These are phyloP conservation scores for Allantophomopsis lycopodina DNA, from an alignment of 2,329 filamentous ascomycete species.

Conservation along the genomic window DNA sequence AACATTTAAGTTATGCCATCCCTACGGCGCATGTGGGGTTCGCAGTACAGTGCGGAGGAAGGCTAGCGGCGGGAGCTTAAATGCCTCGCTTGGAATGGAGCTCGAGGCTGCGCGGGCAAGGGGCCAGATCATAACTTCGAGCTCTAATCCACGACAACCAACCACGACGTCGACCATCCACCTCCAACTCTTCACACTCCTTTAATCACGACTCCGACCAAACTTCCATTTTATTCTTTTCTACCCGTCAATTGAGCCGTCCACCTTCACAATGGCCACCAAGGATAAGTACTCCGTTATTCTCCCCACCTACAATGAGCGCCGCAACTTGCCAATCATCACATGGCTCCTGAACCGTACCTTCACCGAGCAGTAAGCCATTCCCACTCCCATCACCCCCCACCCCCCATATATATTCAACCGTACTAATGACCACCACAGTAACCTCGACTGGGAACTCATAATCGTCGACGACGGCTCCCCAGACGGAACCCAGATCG, in stretches of 20 bases:
- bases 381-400: not conserved
- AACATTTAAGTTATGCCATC: too few relatives aligned
- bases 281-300: slow-evolving; percentile 91
- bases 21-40: too few relatives aligned
- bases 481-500: slow-evolving; percentile 83
- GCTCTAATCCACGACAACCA: not conserved
- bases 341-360: slow-evolving; percentile 86
- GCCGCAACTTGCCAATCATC: slow-evolving; percentile 91
- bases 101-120: not conserved
- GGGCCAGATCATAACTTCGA: not conserved
- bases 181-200: not conserved
- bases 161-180: not conserved
- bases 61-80: not conserved
- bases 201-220: not conserved
- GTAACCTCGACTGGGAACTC: slow-evolving; percentile 91
- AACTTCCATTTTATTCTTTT: not conserved
- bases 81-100: not conserved
- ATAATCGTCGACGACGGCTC: slow-evolving; percentile 98
- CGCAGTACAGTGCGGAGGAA: not conserved
- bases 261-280: slow-evolving; percentile 16
- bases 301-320: slow-evolving; percentile 97
- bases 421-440: slow-evolving; percentile 20
- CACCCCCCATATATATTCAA: not conserved
- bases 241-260: not conserved
- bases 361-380: slow-evolving; percentile 69